These are phyloP conservation scores for Primulina eburnea DNA, from an alignment of 257 asterid genomes.

Conservation along the genomic window DNA sequence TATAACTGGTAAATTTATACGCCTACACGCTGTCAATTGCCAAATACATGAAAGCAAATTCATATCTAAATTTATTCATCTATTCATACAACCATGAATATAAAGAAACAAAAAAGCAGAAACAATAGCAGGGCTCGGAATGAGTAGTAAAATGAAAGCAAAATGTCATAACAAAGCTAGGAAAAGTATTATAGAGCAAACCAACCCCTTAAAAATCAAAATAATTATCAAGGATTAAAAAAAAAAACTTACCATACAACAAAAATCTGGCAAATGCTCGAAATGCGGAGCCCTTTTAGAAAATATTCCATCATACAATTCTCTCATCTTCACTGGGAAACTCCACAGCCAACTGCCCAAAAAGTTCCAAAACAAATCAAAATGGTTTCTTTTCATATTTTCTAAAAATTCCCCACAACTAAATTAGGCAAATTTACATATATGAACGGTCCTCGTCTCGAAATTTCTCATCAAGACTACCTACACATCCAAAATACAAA, in stretches of 20 bases:
- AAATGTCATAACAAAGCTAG: constrained; percentile 9
- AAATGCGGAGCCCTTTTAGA: constrained; percentile 71
- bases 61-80: no score
- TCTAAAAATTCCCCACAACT: not conserved
- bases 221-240: not conserved
- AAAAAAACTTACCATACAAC: constrained; percentile 49
- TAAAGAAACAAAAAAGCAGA: not conserved
- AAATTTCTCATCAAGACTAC: constrained; percentile 51
- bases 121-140: not conserved
- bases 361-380: not conserved
- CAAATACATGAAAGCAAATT: not conserved
- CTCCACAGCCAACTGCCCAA: constrained; percentile 33
- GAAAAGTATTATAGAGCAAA: not conserved
- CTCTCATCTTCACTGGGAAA: constrained; percentile 49
- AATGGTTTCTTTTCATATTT: not conserved
- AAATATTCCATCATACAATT: constrained; percentile 53
- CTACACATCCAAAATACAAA: constrained; percentile 32
- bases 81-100: not conserved
- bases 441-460: constrained; percentile 49
- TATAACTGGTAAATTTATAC: no score
- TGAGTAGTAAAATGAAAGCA: not conserved
- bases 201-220: not conserved
- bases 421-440: not conserved
- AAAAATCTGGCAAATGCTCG: constrained; percentile 61
- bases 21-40: not conserved